These are phyloP conservation scores for Neonectria ditissima DNA, from an alignment of 2,329 filamentous ascomycete species.

Conservation along the genomic window DNA sequence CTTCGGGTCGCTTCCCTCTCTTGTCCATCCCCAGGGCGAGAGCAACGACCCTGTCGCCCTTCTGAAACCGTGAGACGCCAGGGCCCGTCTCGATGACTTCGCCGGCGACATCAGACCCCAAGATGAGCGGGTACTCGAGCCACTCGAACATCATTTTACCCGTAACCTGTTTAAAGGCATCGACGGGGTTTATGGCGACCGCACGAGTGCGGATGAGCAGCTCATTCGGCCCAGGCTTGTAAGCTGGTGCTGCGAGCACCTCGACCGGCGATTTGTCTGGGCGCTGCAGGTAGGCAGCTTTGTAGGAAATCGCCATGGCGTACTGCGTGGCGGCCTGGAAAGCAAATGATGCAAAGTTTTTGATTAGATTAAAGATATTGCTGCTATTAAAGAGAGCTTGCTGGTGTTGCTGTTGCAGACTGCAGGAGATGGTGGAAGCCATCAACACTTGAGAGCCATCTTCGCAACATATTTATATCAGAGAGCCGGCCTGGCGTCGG, in stretches of 20 bases:
- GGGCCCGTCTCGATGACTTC: conserved; percentile 38
- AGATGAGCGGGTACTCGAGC: conserved; percentile 25
- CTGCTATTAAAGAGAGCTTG: conserved; percentile 15
- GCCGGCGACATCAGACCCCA: conserved; percentile 40
- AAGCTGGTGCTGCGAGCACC: not conserved
- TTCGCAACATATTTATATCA: not conserved
- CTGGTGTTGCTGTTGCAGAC: not conserved
- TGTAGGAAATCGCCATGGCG: not conserved
- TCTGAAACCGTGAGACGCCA: conserved; percentile 36
- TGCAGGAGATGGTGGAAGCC: not conserved
- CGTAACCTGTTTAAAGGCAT: conserved; percentile 43
- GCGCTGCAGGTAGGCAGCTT: conserved; percentile 1
- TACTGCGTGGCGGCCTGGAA: not conserved
- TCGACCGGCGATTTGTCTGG: not conserved
- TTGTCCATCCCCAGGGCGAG: conserved; percentile 16
- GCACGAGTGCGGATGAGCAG: conserved; percentile 35
- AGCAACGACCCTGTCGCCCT: conserved; percentile 42
- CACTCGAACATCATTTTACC: conserved; percentile 36
- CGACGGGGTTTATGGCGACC: conserved; percentile 45
- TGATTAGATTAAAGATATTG: conserved; percentile 14
- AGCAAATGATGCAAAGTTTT: not conserved
- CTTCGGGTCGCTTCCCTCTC: conserved; percentile 1
- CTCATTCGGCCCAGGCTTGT: conserved; percentile 21
- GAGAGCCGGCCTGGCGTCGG: not conserved
- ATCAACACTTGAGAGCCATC: not conserved